Evolutionary conservation across 768 basidiomycete species (phyloP), one percentile per base, ranked within the genome.

Genomic region (Leccinum subtestaceum): DNA sequence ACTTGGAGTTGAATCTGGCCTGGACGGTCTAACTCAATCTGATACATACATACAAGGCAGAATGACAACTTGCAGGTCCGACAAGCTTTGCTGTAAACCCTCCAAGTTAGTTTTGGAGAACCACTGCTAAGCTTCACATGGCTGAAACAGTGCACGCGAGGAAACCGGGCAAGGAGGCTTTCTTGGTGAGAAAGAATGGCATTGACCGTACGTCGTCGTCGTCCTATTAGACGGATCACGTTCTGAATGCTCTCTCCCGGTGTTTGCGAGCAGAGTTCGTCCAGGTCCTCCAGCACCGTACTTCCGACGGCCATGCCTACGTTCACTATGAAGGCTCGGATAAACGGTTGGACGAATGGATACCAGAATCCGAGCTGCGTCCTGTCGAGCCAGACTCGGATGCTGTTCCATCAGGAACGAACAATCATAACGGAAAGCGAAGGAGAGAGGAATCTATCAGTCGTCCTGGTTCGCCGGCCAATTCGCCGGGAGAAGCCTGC

Each of bases 321-420:
- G 87, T 91, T n/a, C 88, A 89, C 74, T 91, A 88, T 68, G 70
- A 84, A 52, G 80, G 82, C 66, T 76, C 80, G 21, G 89, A 92
- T 76, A 87, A 88, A 70, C 79, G 87, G 12, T 74, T 89, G 63
- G 89, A 91, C 70, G 87, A 88, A 68, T 91, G 89, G 90, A 74
- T 89, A 21, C 74, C 81, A 4, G 81, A 80, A 61, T 70, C 72
- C 21, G 61, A 72, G 48, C 74, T 84, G 61, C 60, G 45, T 56
- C 59, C 52, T 52, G 60, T 61, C n/a, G 75, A 70, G 52, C 71
- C 70, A 49, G 68, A 49, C 64, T 60, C 56, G 11, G 65, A 66
- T 31, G 53, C 49, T 53, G 40, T 61, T 58, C 53, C 60, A 53
- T 63, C 58, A 5, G 60, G 58, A 61, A 58, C 63, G 58, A 70